Percentiles rank a stretch among this genome's conserved stretches.
Conservation (phyloP, 2,329 filamentous ascomycete species). For the Ciborinia camelliae region DNA sequence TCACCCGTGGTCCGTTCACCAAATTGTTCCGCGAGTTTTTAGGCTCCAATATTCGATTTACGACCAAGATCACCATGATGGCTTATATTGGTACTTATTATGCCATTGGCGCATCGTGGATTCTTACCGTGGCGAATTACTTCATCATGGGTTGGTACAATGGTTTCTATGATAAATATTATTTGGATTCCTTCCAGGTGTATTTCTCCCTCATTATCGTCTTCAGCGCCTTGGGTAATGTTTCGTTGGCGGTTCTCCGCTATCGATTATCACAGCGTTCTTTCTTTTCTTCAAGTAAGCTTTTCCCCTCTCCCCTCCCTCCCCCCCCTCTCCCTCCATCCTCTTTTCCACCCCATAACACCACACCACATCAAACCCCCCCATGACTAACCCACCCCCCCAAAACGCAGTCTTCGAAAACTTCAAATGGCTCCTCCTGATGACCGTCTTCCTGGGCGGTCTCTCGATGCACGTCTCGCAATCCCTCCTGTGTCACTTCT, state of each 20-base stretch:
- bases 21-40: constrained; percentile 73
- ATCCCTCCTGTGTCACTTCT: constrained; percentile 77
- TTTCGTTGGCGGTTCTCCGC: constrained; percentile 68
- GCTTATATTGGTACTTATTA: constrained; percentile 80
- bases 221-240: constrained; percentile 58
- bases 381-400: not conserved
- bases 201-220: constrained; percentile 79
- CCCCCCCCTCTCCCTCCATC: too few species aligned
- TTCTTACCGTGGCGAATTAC: constrained; percentile 70
- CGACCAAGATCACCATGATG: constrained; percentile 71
- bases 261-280: constrained; percentile 64
- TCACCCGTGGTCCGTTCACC: constrained; percentile 71
- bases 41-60: constrained; percentile 69
- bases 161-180: constrained; percentile 75
- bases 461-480: constrained; percentile 77
- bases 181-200: constrained; percentile 73
- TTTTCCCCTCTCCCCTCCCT: not conserved
- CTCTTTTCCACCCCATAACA: too few species aligned
- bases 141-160: constrained; percentile 75
- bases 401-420: constrained; percentile 47
- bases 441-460: constrained; percentile 80
- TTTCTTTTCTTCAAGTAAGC: constrained; percentile 10
- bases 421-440: constrained; percentile 70
- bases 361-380: too few species aligned
- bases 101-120: constrained; percentile 72